A percentile compares a stretch with the other conserved stretches of the same genome.
Evolutionary conservation across 2,329 filamentous ascomycete species (phyloP).

Genomic region (Colletotrichum cuscutae): DNA sequence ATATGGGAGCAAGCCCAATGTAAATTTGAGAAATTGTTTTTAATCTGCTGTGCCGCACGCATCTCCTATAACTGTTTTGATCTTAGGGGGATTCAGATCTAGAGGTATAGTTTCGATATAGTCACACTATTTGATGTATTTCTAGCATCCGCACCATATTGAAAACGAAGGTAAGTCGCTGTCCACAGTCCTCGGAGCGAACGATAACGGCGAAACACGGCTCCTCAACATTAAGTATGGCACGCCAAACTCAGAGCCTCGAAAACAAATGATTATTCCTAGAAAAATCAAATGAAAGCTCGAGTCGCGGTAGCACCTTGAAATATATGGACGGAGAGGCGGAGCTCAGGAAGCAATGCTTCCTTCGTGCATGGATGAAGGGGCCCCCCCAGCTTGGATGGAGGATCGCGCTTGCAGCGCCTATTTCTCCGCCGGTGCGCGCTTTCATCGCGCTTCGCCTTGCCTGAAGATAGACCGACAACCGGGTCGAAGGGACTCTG

Average conservation of each 20-base stretch:
- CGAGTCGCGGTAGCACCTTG: neutral
- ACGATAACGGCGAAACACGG: too few relatives aligned
- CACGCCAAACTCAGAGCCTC: neutral
- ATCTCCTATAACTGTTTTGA: neutral
- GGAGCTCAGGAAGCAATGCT: neutral
- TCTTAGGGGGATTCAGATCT: neutral
- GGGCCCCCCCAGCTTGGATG: neutral
- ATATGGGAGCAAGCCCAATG: neutral
- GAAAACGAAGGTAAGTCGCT: too few relatives aligned
- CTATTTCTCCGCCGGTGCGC: neutral
- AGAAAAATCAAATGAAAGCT: neutral
- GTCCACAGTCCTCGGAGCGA: too few relatives aligned
- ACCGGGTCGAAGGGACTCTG: neutral
- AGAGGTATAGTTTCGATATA: neutral
- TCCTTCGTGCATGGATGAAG: neutral
- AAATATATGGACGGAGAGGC: constrained; percentile 13
- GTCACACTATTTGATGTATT: neutral
- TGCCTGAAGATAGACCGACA: neutral
- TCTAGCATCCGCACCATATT: too few relatives aligned
- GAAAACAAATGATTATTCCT: too few relatives aligned
- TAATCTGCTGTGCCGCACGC: neutral
- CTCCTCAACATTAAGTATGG: too few relatives aligned
- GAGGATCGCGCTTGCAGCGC: constrained; percentile 2
- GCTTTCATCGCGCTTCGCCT: neutral
- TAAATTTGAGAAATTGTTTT: too few relatives aligned